Conservation (phyloP, 192 early-diverging fungal species). For the Mortierella hygrophila region DNA sequence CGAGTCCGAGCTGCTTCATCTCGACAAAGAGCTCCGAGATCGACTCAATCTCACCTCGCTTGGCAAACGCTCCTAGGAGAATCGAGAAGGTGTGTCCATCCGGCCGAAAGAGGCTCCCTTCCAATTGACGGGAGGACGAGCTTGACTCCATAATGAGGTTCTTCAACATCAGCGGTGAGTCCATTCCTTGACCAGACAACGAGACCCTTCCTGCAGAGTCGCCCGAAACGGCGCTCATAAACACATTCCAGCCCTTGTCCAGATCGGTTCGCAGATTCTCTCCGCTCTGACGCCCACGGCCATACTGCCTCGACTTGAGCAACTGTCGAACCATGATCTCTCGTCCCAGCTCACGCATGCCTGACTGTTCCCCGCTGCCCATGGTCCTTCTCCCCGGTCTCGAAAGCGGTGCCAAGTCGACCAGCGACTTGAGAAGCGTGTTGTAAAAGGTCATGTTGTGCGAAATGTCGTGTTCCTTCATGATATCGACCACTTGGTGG, state of each 20-base stretch:
- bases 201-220: conserved; percentile 1
- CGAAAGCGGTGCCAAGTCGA: conserved; percentile 32
- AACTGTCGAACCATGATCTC: conserved; percentile 40
- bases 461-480: conserved; percentile 18
- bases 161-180: conserved; percentile 16
- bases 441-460: conserved; percentile 54
- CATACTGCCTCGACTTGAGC: conserved; percentile 7
- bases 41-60: conserved; percentile 41
- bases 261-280: conserved; percentile 4
- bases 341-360: conserved; percentile 41
- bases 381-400: conserved; percentile 16
- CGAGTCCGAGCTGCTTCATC: conserved; percentile 26
- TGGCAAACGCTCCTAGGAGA: conserved; percentile 37
- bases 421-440: conserved; percentile 35
- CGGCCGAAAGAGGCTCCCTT: conserved; percentile 13
- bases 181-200: conserved; percentile 9
- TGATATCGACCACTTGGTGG: conserved; percentile 9
- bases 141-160: conserved; percentile 21
- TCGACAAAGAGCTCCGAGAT: conserved; percentile 46
- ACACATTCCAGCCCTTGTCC: conserved; percentile 35
- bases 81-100: conserved; percentile 46
- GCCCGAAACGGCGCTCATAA: conserved; percentile 14
- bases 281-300: neutral
- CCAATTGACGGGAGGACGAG: neutral
- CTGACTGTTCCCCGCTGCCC: conserved; percentile 12